Evolutionary conservation across 257 asterid genomes (phyloP).

Genomic region (Solanum corneliomulleri): DNA sequence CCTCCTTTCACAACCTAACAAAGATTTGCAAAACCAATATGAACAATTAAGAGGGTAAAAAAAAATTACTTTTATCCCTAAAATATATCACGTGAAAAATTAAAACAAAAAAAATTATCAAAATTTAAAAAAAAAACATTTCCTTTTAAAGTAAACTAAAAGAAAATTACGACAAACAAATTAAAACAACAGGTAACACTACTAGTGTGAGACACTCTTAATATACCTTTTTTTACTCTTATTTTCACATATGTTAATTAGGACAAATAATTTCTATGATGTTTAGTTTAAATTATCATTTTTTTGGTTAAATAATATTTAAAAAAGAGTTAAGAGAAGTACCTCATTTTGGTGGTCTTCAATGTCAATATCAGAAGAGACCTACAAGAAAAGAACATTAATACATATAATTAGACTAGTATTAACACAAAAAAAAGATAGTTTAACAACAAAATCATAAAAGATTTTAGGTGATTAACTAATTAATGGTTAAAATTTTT

Average conservation of each 20-base stretch:
- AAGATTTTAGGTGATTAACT: background rate
- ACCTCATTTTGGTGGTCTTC: constrained; percentile 27
- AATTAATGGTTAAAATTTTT: background rate
- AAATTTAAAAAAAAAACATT: too few relatives aligned
- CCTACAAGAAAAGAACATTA: constrained; percentile 17
- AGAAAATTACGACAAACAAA: background rate
- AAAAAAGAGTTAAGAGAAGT: background rate
- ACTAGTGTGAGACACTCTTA: background rate
- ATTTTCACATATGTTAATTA: background rate
- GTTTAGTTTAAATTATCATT: background rate
- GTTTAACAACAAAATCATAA: background rate
- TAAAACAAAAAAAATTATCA: too few relatives aligned
- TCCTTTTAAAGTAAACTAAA: too few relatives aligned
- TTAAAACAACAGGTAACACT: background rate
- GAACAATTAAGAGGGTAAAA: background rate
- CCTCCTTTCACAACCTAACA: constrained; percentile 47
- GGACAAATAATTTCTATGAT: background rate
- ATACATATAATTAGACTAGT: background rate
- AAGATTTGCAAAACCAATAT: background rate
- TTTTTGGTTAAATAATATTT: background rate
- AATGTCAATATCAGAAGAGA: constrained; percentile 37
- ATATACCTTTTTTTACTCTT: background rate
- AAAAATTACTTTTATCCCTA: background rate
- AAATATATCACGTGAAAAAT: background rate
- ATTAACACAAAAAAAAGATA: background rate